phyloP scores from a whole-genome alignment of 1,284 basidiomycete genomes.

The Leccinum solheimii region DNA sequence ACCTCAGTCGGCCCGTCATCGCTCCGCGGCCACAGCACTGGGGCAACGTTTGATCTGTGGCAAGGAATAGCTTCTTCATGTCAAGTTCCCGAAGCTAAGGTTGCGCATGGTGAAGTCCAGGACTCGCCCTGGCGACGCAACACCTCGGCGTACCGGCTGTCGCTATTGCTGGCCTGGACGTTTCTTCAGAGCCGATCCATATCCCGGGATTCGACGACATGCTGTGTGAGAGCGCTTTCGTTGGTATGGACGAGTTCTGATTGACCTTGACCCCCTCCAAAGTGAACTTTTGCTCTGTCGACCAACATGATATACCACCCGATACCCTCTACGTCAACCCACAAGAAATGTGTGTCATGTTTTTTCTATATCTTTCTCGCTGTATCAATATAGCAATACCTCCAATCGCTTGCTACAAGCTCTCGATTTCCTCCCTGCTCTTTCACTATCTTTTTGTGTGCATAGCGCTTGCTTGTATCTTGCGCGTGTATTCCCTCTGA shows the following conservation, averaged over 20 bases:
- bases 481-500: background rate
- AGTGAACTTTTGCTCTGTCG: background rate
- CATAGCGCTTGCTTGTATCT: background rate
- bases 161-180: conserved; percentile 18
- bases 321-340: conserved; percentile 8
- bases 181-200: conserved; percentile 8
- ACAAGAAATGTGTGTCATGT: background rate
- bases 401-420: background rate
- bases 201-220: conserved; percentile 23
- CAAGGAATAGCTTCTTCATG: conserved; percentile 13
- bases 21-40: conserved; percentile 38
- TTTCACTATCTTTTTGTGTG: background rate
- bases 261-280: background rate
- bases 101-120: background rate
- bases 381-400: conserved; percentile 13
- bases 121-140: conserved; percentile 7
- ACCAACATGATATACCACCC: background rate
- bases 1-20: conserved; percentile 36
- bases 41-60: conserved; percentile 29
- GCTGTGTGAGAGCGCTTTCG: conserved; percentile 19
- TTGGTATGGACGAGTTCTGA: conserved; percentile 10
- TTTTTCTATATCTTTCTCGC: background rate
- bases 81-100: conserved; percentile 7
- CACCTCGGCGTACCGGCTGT: conserved; percentile 1
- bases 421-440: background rate